phyloP scores from a whole-genome alignment of 2,329 filamentous ascomycete species.

The Diaporthe sp. region DNA sequence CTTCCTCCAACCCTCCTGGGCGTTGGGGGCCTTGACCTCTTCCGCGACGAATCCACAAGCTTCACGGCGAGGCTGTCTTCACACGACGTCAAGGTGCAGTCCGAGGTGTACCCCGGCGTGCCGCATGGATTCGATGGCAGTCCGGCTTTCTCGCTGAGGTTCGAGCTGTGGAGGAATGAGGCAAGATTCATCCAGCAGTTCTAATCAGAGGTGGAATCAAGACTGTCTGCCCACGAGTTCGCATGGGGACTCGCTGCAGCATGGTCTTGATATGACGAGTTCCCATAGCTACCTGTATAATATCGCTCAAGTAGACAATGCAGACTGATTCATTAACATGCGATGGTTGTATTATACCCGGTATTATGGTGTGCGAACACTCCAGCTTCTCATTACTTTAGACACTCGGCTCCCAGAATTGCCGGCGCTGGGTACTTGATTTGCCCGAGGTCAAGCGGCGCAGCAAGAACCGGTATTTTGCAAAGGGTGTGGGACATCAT shows the following conservation, averaged over 20 bases:
- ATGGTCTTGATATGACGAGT: neutral
- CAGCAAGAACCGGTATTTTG: neutral
- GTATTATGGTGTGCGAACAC: neutral
- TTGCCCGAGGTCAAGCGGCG: neutral
- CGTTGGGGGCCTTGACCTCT: conserved; percentile 54
- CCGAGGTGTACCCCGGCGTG: conserved; percentile 55
- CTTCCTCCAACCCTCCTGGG: conserved; percentile 55
- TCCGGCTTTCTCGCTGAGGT: conserved; percentile 2
- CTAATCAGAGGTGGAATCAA: neutral
- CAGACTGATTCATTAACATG: neutral
- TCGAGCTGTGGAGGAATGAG: conserved; percentile 5
- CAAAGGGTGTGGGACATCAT: too few species aligned
- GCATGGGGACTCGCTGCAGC: neutral
- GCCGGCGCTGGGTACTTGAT: neutral
- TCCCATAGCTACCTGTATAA: neutral
- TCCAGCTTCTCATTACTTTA: neutral
- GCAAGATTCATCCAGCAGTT: conserved; percentile 7
- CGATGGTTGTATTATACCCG: neutral
- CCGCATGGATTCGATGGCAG: conserved; percentile 53
- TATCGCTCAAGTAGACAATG: neutral
- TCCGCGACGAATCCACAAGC: conserved; percentile 49
- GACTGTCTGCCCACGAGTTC: neutral
- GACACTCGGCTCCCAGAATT: neutral
- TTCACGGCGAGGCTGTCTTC: conserved; percentile 50
- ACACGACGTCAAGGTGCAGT: conserved; percentile 51